Evolutionary conservation across 2,329 filamentous ascomycete genomes (phyloP), one percentile per base, ranked within the genome.

Genomic region (Nigrospora sphaerica): DNA sequence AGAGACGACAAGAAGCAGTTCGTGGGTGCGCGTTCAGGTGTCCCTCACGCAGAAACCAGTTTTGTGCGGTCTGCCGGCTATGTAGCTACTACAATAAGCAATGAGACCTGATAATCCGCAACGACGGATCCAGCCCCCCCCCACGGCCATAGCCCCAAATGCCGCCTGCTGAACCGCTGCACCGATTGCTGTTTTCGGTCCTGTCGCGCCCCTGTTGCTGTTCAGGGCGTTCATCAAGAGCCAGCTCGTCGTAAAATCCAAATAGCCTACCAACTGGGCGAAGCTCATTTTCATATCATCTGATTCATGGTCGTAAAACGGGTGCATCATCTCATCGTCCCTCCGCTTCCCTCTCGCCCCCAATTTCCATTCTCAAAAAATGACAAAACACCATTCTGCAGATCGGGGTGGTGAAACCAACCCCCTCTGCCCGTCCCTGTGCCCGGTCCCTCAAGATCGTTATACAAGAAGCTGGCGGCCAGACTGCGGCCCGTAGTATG

Each of bases 391-490:
- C 23, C 23, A 28, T 28, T 28, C 17, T 37, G 32, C 28, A 28
- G 40, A 39, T 10, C 39, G 42, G 40, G 40, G 44, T 32, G 37
- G 44, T 44, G 44, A 46, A 45, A 48, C 42, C 16, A 33, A 34
- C 35, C 34, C 47, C 43, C 23, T 33, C 36, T 39, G 35, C 32
- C 23, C 19, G 19, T 23, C 41, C 41, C 33, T 42, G n/a, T 44
- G 42, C 37, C 33, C 41, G 46, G 34, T 34, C 23, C 31, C 49
- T 57, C 53, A 50, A 54, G 53, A 58, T 54, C 57, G 50, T 62
- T 59, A 54, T 62, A 62, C 59, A 61, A 60, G 52, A 54, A 59
- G 58, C 48, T 41, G 39, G 42, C 48, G 57, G 55, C 52, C 42
- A 44, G 32, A 37, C 52, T 53, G 41, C 51, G 51, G 54, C 53